Conservation (phyloP, 345 rosid genomes). For the Aurinia saxatilis region DNA sequence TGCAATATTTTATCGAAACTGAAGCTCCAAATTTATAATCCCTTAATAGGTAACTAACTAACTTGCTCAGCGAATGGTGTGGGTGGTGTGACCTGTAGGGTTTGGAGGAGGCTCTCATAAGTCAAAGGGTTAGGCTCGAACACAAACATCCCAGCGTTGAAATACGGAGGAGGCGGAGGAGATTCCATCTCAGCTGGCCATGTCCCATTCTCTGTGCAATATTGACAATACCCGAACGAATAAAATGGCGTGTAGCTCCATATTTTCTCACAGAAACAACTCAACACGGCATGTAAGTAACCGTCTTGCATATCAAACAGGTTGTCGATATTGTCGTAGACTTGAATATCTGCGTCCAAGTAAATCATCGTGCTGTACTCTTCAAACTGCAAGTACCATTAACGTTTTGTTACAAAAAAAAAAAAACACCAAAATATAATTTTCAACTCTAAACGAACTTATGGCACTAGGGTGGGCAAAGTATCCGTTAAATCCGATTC, state of each 20-base stretch:
- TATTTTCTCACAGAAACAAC: conserved; percentile 63
- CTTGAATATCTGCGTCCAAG: conserved; percentile 73
- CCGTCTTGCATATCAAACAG: conserved; percentile 57
- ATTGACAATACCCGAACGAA: conserved; percentile 61
- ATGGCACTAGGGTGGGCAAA: no score
- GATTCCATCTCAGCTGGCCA: conserved; percentile 55
- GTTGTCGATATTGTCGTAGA: conserved; percentile 61
- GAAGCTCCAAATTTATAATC: neutral
- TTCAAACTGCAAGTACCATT: conserved; percentile 30
- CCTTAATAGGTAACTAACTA: neutral
- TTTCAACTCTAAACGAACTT: no score
- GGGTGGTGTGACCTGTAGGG: conserved; percentile 46
- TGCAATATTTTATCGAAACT: neutral
- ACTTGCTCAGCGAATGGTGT: conserved; percentile 76
- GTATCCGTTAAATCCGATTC: no score
- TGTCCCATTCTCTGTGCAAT: conserved; percentile 44
- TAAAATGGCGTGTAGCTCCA: conserved; percentile 50
- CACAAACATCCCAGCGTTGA: conserved; percentile 76
- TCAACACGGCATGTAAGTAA: conserved; percentile 53
- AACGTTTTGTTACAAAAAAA: no score
- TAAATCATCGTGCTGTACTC: conserved; percentile 63
- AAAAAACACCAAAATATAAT: no score
- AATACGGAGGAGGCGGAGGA: conserved; percentile 51
- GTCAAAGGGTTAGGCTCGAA: conserved; percentile 47
- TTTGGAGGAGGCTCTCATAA: conserved; percentile 38